Evolutionary conservation across 352 stramenopile species (phyloP), one percentile per base, ranked within the genome.

Genomic region (Globisporangium yorkense): DNA sequence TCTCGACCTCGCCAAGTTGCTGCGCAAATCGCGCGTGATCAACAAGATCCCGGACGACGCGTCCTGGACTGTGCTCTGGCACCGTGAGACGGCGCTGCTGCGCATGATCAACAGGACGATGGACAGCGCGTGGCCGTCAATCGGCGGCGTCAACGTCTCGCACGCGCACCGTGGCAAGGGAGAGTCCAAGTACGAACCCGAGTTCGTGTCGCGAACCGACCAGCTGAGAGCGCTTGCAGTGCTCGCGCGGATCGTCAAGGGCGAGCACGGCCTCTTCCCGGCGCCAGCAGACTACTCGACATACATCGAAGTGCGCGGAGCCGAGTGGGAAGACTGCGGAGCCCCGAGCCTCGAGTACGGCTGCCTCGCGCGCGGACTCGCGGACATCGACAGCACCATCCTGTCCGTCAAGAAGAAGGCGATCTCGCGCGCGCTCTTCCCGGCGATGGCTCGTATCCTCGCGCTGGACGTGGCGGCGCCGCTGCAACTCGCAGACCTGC

Each of bases 61-160:
- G 16, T 74, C 81, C 2, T 88, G 68, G 67, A 73, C 70, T 0
- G 65, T 63, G 10, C 69, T 88, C 0, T 88, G 79, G 79, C 63
- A 69, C 15, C 74, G 76, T 15, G 79, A 91, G 58, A 46, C 37
- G 4, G 43, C 60, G 43, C 51, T 82, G 27, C 56, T 92, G 24
- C 54, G 46, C 5, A 61, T 87, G 39, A 61, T 88, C 47, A 77
- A 78, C 41, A 20, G 33, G 10, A 69, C 74, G 0, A 70, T 87
- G 51, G 59, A 61, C 20, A 64, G 55, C 1, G 58, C 78, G n/a
- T 54, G 56, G 27, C 74, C 75, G 5, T 64, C 87, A 63, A 63
- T 92, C 2, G 81, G 81, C 6, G 75, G 77, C 24, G 70, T 83
- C 35, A 82, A 89, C 44, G 65, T 78, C 27, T 88, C 79, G 6